These are phyloP conservation scores for Xylaria intraflava DNA, from an alignment of 495 filamentous ascomycete genomes.

Conservation along the genomic window DNA sequence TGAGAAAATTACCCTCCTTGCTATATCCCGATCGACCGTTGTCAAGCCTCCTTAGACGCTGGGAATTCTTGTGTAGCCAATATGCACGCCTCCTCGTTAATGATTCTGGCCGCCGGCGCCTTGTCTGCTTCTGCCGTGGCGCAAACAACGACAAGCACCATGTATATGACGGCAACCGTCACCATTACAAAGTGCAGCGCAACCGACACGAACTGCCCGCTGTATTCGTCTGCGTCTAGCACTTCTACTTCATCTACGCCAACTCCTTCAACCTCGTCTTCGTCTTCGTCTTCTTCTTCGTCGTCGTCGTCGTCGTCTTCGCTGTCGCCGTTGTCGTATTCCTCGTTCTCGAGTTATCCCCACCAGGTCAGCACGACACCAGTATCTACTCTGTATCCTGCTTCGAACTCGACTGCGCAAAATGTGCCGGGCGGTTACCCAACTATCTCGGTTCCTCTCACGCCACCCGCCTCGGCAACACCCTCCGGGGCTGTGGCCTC, in stretches of 20 bases:
- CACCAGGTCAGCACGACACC: background rate
- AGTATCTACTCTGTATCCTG: constrained; percentile 24
- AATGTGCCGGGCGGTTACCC: constrained; percentile 32
- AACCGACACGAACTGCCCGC: constrained; percentile 39
- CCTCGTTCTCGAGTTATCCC: constrained; percentile 1
- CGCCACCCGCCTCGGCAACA: constrained; percentile 17
- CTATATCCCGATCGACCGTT: background rate
- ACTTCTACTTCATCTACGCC: constrained; percentile 22
- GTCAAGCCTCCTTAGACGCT: background rate
- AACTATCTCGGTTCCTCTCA: constrained; percentile 18
- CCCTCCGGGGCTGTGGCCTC: background rate
- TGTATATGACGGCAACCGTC: constrained; percentile 38
- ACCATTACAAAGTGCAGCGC: constrained; percentile 45
- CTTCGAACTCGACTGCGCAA: constrained; percentile 33
- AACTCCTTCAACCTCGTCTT: constrained; percentile 16
- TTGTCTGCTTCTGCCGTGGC: constrained; percentile 22
- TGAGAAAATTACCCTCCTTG: background rate
- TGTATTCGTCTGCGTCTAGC: constrained; percentile 23
- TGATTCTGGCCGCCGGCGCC: constrained; percentile 23
- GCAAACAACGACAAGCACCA: constrained; percentile 36
- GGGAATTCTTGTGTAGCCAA: constrained; percentile 6
- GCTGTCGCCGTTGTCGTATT: constrained; percentile 12
- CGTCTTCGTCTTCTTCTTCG: constrained; percentile 11
- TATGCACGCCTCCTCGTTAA: constrained; percentile 23
- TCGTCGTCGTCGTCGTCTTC: constrained; percentile 16